Evolutionary conservation across 257 asterid genomes (phyloP).

Genomic region (Rehmannia glutinosa): DNA sequence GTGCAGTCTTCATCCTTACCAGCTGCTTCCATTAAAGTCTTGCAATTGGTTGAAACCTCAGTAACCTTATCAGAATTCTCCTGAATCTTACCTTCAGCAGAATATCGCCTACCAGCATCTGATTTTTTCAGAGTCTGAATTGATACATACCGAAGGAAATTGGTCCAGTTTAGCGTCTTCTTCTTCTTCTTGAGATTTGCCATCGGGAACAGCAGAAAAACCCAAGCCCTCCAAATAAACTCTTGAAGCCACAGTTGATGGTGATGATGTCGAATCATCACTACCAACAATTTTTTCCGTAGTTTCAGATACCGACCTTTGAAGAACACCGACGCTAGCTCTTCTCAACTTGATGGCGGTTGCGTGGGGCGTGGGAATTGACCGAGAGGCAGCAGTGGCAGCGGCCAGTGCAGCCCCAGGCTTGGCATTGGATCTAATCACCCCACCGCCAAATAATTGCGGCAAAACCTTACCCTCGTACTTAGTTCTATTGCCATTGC

Average conservation of each 20-base stretch:
- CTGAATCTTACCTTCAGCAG: background rate
- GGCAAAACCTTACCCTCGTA: conserved; percentile 35
- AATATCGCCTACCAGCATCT: conserved; percentile 1
- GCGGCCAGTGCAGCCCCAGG: conserved; percentile 98
- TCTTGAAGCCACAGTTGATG: conserved; percentile 20
- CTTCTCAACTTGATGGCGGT: conserved; percentile 66
- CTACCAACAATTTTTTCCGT: conserved; percentile 7
- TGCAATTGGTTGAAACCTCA: conserved; percentile 4
- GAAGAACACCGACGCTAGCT: conserved; percentile 32
- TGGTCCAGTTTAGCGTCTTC: no score
- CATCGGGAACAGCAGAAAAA: conserved; percentile 14
- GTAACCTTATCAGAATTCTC: conserved; percentile 15
- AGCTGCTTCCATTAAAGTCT: conserved; percentile 9
- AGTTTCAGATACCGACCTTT: conserved; percentile 28
- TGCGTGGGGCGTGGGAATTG: conserved; percentile 71
- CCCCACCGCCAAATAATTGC: conserved; percentile 53
- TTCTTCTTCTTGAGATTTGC: no score
- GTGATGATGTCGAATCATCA: conserved; percentile 15
- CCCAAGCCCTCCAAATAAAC: conserved; percentile 19
- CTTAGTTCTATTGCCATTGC: conserved; percentile 17
- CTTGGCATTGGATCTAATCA: conserved; percentile 59
- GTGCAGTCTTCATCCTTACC: conserved; percentile 12
- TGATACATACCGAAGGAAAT: no score
- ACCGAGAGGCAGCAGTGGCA: conserved; percentile 86
- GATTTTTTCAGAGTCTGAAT: conserved; percentile 8